A percentile compares a stretch with the other conserved stretches of the same genome.
Evolutionary conservation across 2,329 filamentous ascomycete genomes (phyloP).

Genomic region (Colletotrichum paranaense): DNA sequence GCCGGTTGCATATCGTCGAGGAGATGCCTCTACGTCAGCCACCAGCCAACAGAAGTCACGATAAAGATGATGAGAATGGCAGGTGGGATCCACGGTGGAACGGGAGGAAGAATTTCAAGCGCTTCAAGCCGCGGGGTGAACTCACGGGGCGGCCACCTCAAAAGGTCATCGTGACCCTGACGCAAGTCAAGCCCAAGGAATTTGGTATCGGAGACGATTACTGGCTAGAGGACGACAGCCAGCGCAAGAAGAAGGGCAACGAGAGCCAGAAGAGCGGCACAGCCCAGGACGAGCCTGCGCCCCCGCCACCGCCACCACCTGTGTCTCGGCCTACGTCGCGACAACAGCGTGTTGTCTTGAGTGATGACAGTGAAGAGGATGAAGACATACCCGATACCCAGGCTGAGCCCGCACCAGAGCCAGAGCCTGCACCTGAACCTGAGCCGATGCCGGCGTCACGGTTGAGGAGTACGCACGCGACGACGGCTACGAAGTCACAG

Average conservation of each 20-base stretch:
- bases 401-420: slow-evolving; percentile 12
- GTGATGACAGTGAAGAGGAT: slow-evolving; percentile 49
- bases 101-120: slow-evolving; percentile 95
- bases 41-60: slow-evolving; percentile 51
- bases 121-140: slow-evolving; percentile 75
- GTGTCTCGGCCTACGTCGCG: neutral
- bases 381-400: slow-evolving; percentile 34
- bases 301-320: neutral
- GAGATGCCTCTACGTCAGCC: slow-evolving; percentile 72
- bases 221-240: slow-evolving; percentile 71
- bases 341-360: slow-evolving; percentile 43
- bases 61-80: slow-evolving; percentile 63
- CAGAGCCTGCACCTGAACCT: slow-evolving; percentile 5
- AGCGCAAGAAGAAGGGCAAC: slow-evolving; percentile 44
- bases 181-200: slow-evolving; percentile 77
- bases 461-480: slow-evolving; percentile 21
- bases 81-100: slow-evolving; percentile 94
- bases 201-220: slow-evolving; percentile 82
- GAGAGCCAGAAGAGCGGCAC: slow-evolving; percentile 38
- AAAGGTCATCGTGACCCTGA: slow-evolving; percentile 75
- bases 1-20: slow-evolving; percentile 80
- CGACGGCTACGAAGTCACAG: slow-evolving; percentile 43
- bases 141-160: slow-evolving; percentile 52
- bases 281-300: slow-evolving; percentile 19
- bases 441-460: slow-evolving; percentile 7